Conservation (phyloP, 139 green algal species). For the Zygnema cylindricum region DNA sequence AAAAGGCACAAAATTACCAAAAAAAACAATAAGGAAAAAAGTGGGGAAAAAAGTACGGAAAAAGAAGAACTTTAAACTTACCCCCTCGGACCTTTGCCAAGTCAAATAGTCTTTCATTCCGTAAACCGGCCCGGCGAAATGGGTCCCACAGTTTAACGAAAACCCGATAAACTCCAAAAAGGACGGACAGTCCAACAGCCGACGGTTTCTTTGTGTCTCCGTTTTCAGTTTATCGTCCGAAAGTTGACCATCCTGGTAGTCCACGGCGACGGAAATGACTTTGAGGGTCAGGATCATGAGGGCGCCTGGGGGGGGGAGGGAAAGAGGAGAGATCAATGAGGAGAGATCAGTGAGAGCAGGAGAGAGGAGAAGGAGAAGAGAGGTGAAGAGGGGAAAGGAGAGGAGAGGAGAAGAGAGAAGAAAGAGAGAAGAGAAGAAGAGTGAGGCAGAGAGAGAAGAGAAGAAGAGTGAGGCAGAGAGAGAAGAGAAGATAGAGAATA, state of each 20-base stretch:
- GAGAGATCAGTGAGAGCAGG: no score
- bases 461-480: neutral
- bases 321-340: no score
- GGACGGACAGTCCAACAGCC: constrained; percentile 21
- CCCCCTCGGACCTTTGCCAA: constrained; percentile 38
- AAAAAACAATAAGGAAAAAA: neutral
- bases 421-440: no score
- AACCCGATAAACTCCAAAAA: constrained; percentile 60
- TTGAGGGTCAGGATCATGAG: constrained; percentile 55
- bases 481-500: neutral
- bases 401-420: no score
- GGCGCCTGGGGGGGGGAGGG: no score
- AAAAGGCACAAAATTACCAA: constrained; percentile 1
- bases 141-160: constrained; percentile 45
- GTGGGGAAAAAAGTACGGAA: neutral
- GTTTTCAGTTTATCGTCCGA: neutral
- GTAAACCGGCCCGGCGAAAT: constrained; percentile 54
- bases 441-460: no score
- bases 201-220: neutral
- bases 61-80: neutral
- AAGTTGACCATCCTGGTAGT: constrained; percentile 50
- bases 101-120: constrained; percentile 52
- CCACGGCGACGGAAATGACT: constrained; percentile 19
- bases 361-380: no score
- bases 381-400: no score